Conservation (phyloP, 495 filamentous ascomycete species). For the Xylaria curta region DNA sequence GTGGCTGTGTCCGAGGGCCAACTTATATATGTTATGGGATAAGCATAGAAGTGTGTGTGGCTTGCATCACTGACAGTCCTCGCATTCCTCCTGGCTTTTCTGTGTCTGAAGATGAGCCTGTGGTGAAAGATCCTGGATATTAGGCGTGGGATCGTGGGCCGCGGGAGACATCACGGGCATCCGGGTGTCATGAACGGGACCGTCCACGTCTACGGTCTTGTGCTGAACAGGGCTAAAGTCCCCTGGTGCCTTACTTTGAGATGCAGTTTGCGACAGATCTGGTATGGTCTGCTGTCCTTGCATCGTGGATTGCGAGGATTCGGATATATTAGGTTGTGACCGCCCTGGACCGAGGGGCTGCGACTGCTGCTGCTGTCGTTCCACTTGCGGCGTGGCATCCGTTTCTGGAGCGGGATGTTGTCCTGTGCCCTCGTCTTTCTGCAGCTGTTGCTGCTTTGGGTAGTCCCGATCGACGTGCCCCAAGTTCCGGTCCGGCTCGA, state of each 20-base stretch:
- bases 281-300: not conserved
- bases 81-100: slow-evolving; percentile 29
- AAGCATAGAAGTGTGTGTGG: not conserved
- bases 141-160: not conserved
- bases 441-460: slow-evolving; percentile 14
- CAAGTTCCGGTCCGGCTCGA: slow-evolving; percentile 76
- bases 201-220: slow-evolving; percentile 7
- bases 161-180: not conserved
- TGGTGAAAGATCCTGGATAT: slow-evolving; percentile 8
- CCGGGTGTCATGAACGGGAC: slow-evolving; percentile 27
- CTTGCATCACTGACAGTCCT: slow-evolving; percentile 35
- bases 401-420: not conserved
- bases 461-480: slow-evolving; percentile 78
- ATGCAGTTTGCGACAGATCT: not conserved
- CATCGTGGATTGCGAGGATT: not conserved
- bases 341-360: slow-evolving; percentile 6
- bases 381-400: not conserved
- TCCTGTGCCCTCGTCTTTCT: not conserved
- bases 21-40: not conserved
- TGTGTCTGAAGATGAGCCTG: not conserved
- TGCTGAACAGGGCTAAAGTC: not conserved
- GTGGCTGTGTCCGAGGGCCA: not conserved
- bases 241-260: not conserved
- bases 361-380: not conserved
- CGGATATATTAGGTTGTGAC: slow-evolving; percentile 3